Evolutionary conservation across 768 basidiomycete genomes (phyloP), one percentile per base, ranked within the genome.

Genomic region (Hygrophorus russula): DNA sequence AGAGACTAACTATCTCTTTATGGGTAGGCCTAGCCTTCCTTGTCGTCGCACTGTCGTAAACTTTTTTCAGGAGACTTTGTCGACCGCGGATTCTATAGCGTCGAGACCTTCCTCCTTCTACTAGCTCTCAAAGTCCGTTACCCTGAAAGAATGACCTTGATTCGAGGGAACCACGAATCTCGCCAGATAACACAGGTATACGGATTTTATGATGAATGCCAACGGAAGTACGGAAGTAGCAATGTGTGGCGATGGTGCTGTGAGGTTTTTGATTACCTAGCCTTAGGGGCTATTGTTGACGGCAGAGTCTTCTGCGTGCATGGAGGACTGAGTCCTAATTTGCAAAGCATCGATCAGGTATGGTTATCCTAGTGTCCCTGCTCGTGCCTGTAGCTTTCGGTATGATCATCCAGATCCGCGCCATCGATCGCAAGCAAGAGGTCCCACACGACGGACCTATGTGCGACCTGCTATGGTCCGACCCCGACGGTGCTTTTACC

Each of bases 381-480:
- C 20, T 7, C 19, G 20, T 18, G 13, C 14, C 29, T 41, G 42
- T 42, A 36, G 32, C 43, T 53, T 44, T 52, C 47, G 36, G 42
- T 54, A 35, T 58, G 51, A 51, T 51, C 42, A 28, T n/a, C 42
- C 32, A 87, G 92, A 97, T 98, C 53, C 84, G 94, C 40, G 73
- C 81, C 30, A 94, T 98, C 53, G 93, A 97, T 67, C 67, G 94
- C 28, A 92, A 93, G 60, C 91, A 94, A 61, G 94, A 98, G 58
- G 94, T 98, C 17, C 94, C 94, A 19, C 94, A 98, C 60, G 94
- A 98, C 57, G 94, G 94, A 10, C 82, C 92, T 6, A 97, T 98
- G 94, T 98, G 94, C 56, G 94, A 98, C 64, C 69, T 98, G 2
- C 69, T 98, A n/a, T 98, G 94, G 94, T 96, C 93, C 46, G 94